Conservation (phyloP, 768 basidiomycete genomes). For the Candolleomyces efflorescens region DNA sequence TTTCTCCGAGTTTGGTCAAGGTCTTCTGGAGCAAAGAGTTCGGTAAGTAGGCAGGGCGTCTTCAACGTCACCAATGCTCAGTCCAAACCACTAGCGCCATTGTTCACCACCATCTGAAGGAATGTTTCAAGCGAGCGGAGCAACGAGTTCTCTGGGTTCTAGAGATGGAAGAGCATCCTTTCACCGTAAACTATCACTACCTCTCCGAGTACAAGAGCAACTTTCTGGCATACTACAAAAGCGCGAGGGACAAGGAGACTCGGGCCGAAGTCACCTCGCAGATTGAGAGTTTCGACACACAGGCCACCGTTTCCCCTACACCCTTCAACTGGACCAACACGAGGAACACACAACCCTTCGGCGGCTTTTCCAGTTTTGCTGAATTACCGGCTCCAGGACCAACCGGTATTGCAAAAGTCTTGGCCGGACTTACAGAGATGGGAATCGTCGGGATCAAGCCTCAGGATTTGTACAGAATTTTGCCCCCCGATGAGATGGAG, state of each 20-base stretch:
- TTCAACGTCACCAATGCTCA: neutral
- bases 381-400: neutral
- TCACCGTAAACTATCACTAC: conserved; percentile 50
- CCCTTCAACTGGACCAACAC: neutral
- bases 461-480: conserved; percentile 44
- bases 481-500: conserved; percentile 49
- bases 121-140: conserved; percentile 34
- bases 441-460: conserved; percentile 35
- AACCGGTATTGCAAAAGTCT: conserved; percentile 27
- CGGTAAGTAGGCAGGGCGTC: conserved; percentile 18
- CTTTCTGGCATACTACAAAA: conserved; percentile 46
- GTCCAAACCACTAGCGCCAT: conserved; percentile 15
- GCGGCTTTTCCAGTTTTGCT: neutral
- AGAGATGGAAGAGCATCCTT: conserved; percentile 43
- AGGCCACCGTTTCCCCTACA: conserved; percentile 9
- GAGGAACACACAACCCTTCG: neutral
- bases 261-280: conserved; percentile 20
- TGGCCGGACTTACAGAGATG: conserved; percentile 32
- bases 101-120: conserved; percentile 46
- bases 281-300: conserved; percentile 17
- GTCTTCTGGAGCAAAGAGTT: conserved; percentile 46
- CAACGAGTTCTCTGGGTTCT: conserved; percentile 46
- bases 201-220: conserved; percentile 38
- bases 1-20: conserved; percentile 51
- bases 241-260: conserved; percentile 29